phyloP scores from a whole-genome alignment of 768 basidiomycete genomes.

The Psilocybe cubensis region DNA sequence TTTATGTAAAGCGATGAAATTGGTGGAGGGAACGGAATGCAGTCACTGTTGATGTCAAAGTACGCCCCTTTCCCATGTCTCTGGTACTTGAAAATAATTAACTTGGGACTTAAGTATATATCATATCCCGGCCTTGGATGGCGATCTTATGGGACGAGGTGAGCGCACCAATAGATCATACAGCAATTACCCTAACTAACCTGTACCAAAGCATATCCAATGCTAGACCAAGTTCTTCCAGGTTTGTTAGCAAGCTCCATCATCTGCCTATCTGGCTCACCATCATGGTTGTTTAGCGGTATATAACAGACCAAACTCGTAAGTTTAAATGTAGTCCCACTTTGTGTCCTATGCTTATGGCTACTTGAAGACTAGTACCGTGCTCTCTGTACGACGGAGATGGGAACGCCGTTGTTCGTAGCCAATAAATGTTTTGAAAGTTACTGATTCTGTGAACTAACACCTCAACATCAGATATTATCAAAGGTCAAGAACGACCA shows the following conservation, averaged over 20 bases:
- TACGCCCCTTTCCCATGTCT: slow-evolving; percentile 17
- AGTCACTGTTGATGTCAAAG: slow-evolving; percentile 35
- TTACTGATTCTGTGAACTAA: background rate
- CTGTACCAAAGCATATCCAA: slow-evolving; percentile 31
- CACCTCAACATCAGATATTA: slow-evolving; percentile 32
- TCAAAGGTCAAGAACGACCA: slow-evolving; percentile 45
- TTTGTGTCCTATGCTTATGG: background rate
- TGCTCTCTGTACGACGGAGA: slow-evolving; percentile 33
- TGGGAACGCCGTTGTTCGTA: slow-evolving; percentile 30
- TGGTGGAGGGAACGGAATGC: slow-evolving; percentile 49
- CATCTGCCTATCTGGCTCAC: background rate
- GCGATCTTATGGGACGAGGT: slow-evolving; percentile 51
- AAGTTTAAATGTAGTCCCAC: background rate
- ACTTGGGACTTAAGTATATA: slow-evolving; percentile 31
- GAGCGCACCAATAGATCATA: slow-evolving; percentile 30
- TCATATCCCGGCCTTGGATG: slow-evolving; percentile 44
- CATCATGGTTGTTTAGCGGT: slow-evolving; percentile 24
- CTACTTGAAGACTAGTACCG: slow-evolving; percentile 27
- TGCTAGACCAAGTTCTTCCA: slow-evolving; percentile 33
- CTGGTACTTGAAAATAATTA: background rate
- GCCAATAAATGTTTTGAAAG: background rate
- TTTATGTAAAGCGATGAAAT: slow-evolving; percentile 45
- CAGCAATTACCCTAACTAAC: slow-evolving; percentile 12
- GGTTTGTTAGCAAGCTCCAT: slow-evolving; percentile 17
- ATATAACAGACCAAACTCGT: slow-evolving; percentile 36